phyloP scores from a whole-genome alignment of 257 asterid species.

The Vinca minor region DNA sequence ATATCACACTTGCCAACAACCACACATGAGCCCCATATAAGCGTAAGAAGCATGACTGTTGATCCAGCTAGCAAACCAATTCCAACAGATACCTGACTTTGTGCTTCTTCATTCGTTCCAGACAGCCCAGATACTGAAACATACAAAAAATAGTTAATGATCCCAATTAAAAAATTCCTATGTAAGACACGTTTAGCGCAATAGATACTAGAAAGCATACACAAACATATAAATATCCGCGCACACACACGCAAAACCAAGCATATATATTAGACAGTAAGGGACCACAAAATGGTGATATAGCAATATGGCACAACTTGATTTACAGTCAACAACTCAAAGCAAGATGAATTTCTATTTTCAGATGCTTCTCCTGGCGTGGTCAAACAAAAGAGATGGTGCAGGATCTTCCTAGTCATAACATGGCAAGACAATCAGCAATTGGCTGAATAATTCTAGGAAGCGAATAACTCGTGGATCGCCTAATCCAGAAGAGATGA shows the following conservation, averaged over 20 bases:
- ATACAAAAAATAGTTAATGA: conserved; percentile 2
- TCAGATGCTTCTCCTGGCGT: too few species aligned
- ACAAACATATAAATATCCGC: too few species aligned
- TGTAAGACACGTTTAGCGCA: too few species aligned
- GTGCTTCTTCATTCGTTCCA: conserved; percentile 68
- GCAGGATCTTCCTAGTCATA: not conserved
- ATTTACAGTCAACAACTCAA: not conserved
- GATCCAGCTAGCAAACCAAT: conserved; percentile 97
- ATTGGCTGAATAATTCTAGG: too few species aligned
- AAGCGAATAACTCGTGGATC: too few species aligned
- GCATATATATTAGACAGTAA: not conserved
- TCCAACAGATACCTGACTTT: conserved; percentile 90
- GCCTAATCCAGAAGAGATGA: not conserved
- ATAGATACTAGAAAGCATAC: too few species aligned
- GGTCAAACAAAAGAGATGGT: too few species aligned
- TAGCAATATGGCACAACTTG: not conserved
- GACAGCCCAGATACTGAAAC: conserved; percentile 79
- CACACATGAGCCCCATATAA: conserved; percentile 84
- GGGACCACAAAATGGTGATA: not conserved
- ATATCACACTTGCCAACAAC: conserved; percentile 75
- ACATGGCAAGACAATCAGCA: not conserved
- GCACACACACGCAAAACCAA: too few species aligned
- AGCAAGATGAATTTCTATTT: too few species aligned
- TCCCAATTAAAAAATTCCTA: not conserved
- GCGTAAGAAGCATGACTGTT: conserved; percentile 85